phyloP scores from a whole-genome alignment of 495 filamentous ascomycete species.

The Penicillium cosmopolitanum region DNA sequence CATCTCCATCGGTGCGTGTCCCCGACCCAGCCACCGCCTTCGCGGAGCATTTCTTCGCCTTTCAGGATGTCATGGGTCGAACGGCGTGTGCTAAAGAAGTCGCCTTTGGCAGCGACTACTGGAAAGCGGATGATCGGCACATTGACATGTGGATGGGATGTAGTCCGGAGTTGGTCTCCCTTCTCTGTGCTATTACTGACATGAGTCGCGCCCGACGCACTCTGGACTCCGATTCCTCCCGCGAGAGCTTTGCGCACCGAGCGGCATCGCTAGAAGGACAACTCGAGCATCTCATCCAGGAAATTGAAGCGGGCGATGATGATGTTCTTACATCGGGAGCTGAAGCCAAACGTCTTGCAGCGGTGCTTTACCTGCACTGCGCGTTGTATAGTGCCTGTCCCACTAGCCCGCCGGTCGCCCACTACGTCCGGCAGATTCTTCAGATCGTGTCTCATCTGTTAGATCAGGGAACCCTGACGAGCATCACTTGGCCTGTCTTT shows the following conservation, averaged over 20 bases:
- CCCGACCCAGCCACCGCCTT: conserved; percentile 39
- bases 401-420: conserved; percentile 38
- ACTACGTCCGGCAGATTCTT: conserved; percentile 41
- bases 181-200: conserved; percentile 47
- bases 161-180: conserved; percentile 45
- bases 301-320: conserved; percentile 37
- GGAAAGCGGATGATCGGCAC: conserved; percentile 38
- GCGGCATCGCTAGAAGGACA: conserved; percentile 35
- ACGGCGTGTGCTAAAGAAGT: conserved; percentile 48
- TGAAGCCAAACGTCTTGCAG: conserved; percentile 47
- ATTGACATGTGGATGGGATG: conserved; percentile 53
- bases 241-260: conserved; percentile 29
- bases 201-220: conserved; percentile 42
- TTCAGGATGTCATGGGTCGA: conserved; percentile 53
- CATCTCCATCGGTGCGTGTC: conserved; percentile 12
- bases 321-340: conserved; percentile 36
- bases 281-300: conserved; percentile 41
- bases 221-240: conserved; percentile 27
- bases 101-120: conserved; percentile 47
- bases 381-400: conserved; percentile 44
- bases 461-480: conserved; percentile 31
- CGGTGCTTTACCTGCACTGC: conserved; percentile 47
- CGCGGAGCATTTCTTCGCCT: conserved; percentile 50
- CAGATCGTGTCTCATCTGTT: conserved; percentile 40
- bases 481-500: conserved; percentile 50